Base-by-base conservation (phyloP, 164 flowering plant genomes). In the Stephania japonica region DNA sequence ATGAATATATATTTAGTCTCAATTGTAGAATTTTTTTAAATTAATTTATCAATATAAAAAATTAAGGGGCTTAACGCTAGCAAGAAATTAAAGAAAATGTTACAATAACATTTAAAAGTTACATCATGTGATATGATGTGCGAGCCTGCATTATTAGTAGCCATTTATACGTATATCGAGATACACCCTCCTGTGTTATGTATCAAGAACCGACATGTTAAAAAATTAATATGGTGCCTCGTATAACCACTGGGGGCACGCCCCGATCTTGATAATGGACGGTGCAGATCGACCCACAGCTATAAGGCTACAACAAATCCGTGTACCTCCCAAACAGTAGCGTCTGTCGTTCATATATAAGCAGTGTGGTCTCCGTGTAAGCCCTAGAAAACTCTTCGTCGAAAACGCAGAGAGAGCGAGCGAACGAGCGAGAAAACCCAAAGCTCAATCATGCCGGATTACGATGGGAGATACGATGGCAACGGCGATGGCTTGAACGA, bases 391-490 rank as follows among this genome's bases (percentile, higher is more conserved):
- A 43, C 23, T 18, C 43, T 18, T 73, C 63, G 42, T 50, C 53
- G 9, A 26, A 24, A 65, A 5, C 38, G 23, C 32, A 21, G 14
- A 14, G 64, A 32, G 65, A 59, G 6, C 41, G 26, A 21, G 38
- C 14, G 26, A 68, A 19, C 25, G 5, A 27, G 41, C 8, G 1
- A 32, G 11, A 32, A 32, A 4, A 32, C 3, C 38, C 38, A 32
- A 32, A 4, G 38, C 4, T 56, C 63, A 21, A 70, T 47, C 56
- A 89, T 89, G 93, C 68, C 88, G 61, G 89, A 87, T 53, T 86
- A 84, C 85, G 79, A 73, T 26, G 86, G 75, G 32, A 80, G 86
- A 49, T 85, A 85, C 83, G 91, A 88, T 7, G 88, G 79, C 4
- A 84, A 89, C 74, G 93, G 91, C 6, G 87, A 89, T 42, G 79